These are phyloP conservation scores for Heterobasidion irregulare DNA, from an alignment of 1,284 basidiomycete genomes.

Conservation along the genomic window DNA sequence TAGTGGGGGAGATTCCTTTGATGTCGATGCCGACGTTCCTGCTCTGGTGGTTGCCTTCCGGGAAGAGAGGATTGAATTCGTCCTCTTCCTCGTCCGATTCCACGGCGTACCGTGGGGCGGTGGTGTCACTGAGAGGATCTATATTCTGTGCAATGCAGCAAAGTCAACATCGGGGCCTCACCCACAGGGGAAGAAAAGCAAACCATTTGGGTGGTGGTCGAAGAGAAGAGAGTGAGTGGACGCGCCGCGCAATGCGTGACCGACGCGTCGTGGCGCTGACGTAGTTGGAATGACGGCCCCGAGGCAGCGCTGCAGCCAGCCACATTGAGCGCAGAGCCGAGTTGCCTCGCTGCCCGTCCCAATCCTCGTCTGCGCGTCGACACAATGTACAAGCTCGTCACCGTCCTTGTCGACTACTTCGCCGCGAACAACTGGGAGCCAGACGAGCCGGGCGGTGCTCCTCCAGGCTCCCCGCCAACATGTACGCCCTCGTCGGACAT, in stretches of 20 bases:
- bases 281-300: no score
- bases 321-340: neutral
- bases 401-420: neutral
- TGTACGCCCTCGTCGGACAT: slow-evolving; percentile 23
- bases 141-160: slow-evolving; percentile 28
- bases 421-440: slow-evolving; percentile 1
- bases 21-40: slow-evolving; percentile 28
- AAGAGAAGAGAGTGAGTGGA: neutral
- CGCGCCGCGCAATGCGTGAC: neutral
- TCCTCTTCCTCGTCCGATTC: slow-evolving; percentile 66
- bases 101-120: slow-evolving; percentile 50
- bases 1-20: slow-evolving; percentile 16
- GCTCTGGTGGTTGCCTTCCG: slow-evolving; percentile 10
- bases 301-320: no score
- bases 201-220: neutral
- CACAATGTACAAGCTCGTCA: neutral
- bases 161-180: neutral
- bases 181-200: neutral
- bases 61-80: slow-evolving; percentile 37
- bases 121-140: slow-evolving; percentile 46
- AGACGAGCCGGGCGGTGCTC: slow-evolving; percentile 20
- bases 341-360: neutral
- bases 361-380: neutral
- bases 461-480: slow-evolving; percentile 53
- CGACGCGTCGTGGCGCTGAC: no score